Percentiles rank a stretch among this genome's conserved stretches.
These are phyloP conservation scores for Eucalyptus caleyi DNA, from an alignment of 345 rosid species.

Conservation along the genomic window DNA sequence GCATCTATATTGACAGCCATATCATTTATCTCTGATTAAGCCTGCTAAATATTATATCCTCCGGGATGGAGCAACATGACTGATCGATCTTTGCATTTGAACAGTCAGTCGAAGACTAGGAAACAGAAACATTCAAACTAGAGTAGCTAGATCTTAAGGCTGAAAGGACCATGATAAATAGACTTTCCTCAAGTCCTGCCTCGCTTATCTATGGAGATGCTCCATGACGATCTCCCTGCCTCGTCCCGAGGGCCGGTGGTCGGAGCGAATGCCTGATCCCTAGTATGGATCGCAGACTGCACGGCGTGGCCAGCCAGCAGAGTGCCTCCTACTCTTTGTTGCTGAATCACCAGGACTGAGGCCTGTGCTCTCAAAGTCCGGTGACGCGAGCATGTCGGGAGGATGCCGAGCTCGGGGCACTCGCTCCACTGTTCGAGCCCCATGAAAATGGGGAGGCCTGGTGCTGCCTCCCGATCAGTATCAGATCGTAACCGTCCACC, in stretches of 20 bases:
- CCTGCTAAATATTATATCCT: not conserved
- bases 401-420: constrained; percentile 31
- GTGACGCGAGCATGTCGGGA: constrained; percentile 33
- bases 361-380: constrained; percentile 10
- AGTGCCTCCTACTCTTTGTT: constrained; percentile 3
- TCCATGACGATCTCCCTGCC: not conserved
- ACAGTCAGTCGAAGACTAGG: not conserved
- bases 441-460: constrained; percentile 3
- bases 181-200: not conserved
- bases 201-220: not conserved
- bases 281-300: not conserved
- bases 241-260: not conserved
- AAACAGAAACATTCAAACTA: not conserved
- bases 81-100: not conserved
- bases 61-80: not conserved
- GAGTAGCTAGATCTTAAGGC: not conserved
- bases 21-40: not conserved
- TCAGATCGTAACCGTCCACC: constrained; percentile 3
- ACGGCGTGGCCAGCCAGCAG: not conserved
- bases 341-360: constrained; percentile 22
- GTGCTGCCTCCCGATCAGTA: constrained; percentile 25
- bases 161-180: not conserved
- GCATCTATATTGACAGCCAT: too few species aligned
- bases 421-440: constrained; percentile 36
- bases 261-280: not conserved